Evolutionary conservation across 768 basidiomycete species (phyloP).

Genomic region (Lactifluus hygrophoroides): DNA sequence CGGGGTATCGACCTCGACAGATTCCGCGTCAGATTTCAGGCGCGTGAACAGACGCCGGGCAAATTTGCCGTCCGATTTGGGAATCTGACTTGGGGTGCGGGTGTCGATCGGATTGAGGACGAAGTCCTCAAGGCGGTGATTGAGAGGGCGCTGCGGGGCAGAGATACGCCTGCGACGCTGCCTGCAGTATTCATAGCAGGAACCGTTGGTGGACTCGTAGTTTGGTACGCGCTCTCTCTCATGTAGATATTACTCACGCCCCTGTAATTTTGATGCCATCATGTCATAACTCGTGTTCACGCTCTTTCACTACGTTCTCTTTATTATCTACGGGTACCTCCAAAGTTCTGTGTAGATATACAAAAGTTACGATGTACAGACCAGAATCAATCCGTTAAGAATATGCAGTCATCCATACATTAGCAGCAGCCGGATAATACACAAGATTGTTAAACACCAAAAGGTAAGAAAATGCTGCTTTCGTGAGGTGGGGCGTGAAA

Average conservation of each 20-base stretch:
- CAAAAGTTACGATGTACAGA: neutral
- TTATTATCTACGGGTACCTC: neutral
- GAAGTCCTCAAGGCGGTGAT: slow-evolving; percentile 5
- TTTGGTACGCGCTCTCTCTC: slow-evolving; percentile 18
- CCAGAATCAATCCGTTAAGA: neutral
- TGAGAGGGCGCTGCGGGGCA: neutral
- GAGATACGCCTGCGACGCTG: slow-evolving; percentile 3
- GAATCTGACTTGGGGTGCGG: slow-evolving; percentile 11
- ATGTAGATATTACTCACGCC: neutral
- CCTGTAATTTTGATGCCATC: neutral
- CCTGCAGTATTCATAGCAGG: slow-evolving; percentile 19
- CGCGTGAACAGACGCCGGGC: neutral
- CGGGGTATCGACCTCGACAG: neutral
- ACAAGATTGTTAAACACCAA: neutral
- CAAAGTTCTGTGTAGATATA: neutral
- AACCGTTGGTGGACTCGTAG: slow-evolving; percentile 11
- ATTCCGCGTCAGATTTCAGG: slow-evolving; percentile 7
- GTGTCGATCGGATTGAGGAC: slow-evolving; percentile 10
- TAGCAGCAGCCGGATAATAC: neutral
- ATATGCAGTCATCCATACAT: neutral
- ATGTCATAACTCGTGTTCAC: neutral
- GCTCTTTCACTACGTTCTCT: neutral
- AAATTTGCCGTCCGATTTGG: slow-evolving; percentile 7
- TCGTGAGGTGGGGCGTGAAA: neutral
- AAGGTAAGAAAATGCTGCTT: neutral